Base-by-base conservation (phyloP, 2,329 filamentous ascomycete genomes). In the Monilinia fructicola region DNA sequence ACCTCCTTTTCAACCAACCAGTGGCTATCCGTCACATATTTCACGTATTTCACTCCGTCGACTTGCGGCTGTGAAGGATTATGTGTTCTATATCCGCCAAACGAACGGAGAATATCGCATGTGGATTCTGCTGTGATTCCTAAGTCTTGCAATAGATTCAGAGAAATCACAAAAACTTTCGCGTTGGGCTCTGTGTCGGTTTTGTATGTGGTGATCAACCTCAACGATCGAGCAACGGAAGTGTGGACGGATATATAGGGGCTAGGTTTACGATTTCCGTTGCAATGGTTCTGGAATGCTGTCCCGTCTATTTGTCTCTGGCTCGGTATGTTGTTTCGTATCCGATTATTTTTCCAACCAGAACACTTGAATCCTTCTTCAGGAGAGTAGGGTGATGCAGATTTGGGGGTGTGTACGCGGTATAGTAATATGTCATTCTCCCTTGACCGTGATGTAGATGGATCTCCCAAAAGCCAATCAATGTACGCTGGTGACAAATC, bases 1-100 rank as follows among this genome's bases (percentile, higher is more conserved):
- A 64, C 38, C 62, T 42, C 50, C 5, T 21, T 16, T 9, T 64
- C 12, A 1, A 64, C 16, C 31, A 64, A 52, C 62, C 62, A 64
- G 50, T 64, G 62, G 10, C 5, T 46, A 4, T 40, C 11, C 23
- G 62, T 64, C n/a, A 58, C 42, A 64, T 31, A 64, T 2, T 26
- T 28, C 4, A 56, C 18, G 18, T 26, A 3, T 1, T 18, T 12
- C 11, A 26, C 3, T n/a, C n/a, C n/a, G n/a, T n/a, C n/a, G n/a
- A n/a, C n/a, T n/a, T n/a, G n/a, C n/a, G n/a, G n/a, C n/a, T n/a
- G n/a, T n/a, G n/a, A n/a, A n/a, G n/a, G n/a, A n/a, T n/a, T n/a
- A 46, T 28, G 7, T 21, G 21, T 55, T 12, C 9, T 18, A 18
- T 26, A 53, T 1, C 11, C 3, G 2, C 2, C 7, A 14, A 21